phyloP scores from a whole-genome alignment of 208 protist species.

The Angomonas ambiguus region DNA sequence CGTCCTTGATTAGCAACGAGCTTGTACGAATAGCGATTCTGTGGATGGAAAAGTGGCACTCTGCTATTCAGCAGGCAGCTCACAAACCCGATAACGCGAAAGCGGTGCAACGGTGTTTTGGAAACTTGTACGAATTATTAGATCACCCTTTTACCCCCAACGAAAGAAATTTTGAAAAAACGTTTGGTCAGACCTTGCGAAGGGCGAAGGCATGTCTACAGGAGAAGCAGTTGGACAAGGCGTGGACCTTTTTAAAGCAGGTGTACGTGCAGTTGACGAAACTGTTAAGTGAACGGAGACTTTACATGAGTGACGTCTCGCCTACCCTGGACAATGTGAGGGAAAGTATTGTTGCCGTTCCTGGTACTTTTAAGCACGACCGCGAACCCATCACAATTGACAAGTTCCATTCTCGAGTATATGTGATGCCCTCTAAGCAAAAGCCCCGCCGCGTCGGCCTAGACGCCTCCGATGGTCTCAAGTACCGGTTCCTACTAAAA shows the following conservation, averaged over 20 bases:
- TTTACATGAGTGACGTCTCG: constrained; percentile 87
- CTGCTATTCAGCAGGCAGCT: constrained; percentile 95
- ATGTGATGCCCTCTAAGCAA: constrained; percentile 99
- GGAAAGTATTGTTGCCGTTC: constrained; percentile 97
- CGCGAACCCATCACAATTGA: constrained; percentile 93
- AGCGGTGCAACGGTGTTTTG: constrained; percentile 89
- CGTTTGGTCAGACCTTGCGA: constrained; percentile 58
- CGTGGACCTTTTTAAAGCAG: constrained; percentile 78
- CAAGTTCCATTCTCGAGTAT: constrained; percentile 90
- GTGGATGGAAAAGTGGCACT: constrained; percentile 94
- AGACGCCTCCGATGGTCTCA: constrained; percentile 92
- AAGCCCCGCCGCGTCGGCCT: constrained; percentile 97
- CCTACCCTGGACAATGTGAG: constrained; percentile 91
- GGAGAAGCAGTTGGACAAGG: constrained; percentile 46
- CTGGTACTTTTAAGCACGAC: constrained; percentile 94
- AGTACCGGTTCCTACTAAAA: constrained; percentile 98
- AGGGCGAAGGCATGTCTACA: constrained; percentile 56
- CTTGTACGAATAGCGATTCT: constrained; percentile 99
- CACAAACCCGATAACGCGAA: constrained; percentile 92
- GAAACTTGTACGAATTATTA: constrained; percentile 95
- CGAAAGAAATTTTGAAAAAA: constrained; percentile 93
- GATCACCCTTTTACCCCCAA: constrained; percentile 88
- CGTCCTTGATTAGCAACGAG: constrained; percentile 96
- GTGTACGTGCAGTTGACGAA: constrained; percentile 82
- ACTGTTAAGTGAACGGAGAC: constrained; percentile 57